phyloP scores from a whole-genome alignment of 2,329 filamentous ascomycete species.

The Pyrenophora seminiperda region DNA sequence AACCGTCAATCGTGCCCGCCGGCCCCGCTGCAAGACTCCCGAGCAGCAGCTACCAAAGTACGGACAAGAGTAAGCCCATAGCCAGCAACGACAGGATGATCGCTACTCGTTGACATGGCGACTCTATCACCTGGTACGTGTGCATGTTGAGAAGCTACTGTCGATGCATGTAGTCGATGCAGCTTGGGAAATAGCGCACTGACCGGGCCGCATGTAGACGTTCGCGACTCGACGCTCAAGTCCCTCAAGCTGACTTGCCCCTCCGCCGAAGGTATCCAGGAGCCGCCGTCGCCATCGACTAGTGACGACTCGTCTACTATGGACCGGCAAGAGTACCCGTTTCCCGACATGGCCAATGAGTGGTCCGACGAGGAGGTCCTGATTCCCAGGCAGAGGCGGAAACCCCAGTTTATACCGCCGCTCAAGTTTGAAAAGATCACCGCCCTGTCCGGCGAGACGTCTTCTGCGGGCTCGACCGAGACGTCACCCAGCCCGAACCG shows the following conservation, averaged over 20 bases:
- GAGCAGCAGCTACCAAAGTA: slow-evolving; percentile 9
- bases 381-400: slow-evolving; percentile 38
- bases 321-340: slow-evolving; percentile 32
- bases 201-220: slow-evolving; percentile 38
- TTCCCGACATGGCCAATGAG: slow-evolving; percentile 40
- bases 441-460: slow-evolving; percentile 29
- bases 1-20: no score
- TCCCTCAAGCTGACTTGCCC: slow-evolving; percentile 46
- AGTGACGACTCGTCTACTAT: slow-evolving; percentile 21
- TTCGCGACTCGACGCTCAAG: slow-evolving; percentile 44
- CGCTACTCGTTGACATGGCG: slow-evolving; percentile 26
- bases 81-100: slow-evolving; percentile 17
- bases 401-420: slow-evolving; percentile 39
- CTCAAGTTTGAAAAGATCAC: slow-evolving; percentile 30
- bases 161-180: no score
- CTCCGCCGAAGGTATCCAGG: slow-evolving; percentile 41
- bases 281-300: slow-evolving; percentile 22
- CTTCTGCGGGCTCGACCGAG: slow-evolving; percentile 33
- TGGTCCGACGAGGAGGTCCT: slow-evolving; percentile 48
- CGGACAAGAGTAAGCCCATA: slow-evolving; percentile 7
- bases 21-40: slow-evolving; percentile 2
- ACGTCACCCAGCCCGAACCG: slow-evolving; percentile 30
- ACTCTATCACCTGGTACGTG: slow-evolving; percentile 35
- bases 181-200: slow-evolving; percentile 19
- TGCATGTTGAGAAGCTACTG: slow-evolving; percentile 12